Evolutionary conservation across 176 grass and related monocot species (phyloP), one percentile per base, ranked within the genome.

Genomic region (Ensete glaucum): DNA sequence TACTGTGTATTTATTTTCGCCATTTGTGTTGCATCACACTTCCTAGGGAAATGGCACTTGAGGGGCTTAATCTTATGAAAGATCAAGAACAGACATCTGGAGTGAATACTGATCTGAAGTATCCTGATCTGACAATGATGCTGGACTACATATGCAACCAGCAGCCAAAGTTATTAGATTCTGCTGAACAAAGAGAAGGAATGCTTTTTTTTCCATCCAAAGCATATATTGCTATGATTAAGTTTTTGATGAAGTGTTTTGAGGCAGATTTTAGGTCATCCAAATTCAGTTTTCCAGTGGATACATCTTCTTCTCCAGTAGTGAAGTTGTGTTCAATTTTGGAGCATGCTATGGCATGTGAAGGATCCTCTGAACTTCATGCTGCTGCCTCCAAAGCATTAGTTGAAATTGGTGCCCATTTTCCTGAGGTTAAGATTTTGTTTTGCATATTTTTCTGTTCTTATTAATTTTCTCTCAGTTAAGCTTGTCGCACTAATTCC

Each of bases 231-330:
- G 88, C 83, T 26, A 96, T 92, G 87, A 72, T 92, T 78, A 90
- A 87, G 79, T 96, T 96, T 84, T 79, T 92, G 67, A 96, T 92
- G 90, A 96, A 92, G 86, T 96, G 93, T 56, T 90, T 96, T 85
- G 73, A 82, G 73, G 76, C 83, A 81, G 82, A 78, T 82, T 68
- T 53, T 83, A 77, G 50, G 73, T 72, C 53, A 48, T 17, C 81
- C 55, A 80, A 70, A 34, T 27, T 9, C 74, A 19, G 72, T 71
- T 12, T 75, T 72, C 80, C 78, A 74, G 70, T 64, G 69, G 87
- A 88, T 51, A 53, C 60, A 83, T 88, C 83, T 76, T 8, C 79
- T 75, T 86, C 81, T 62, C 65, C 84, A 43, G 79, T 87, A 73
- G 79, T 77, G 62, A 92, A 70, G 74, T 80, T 96, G 75, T 92